Percentiles rank a stretch among this genome's conserved stretches.
Evolutionary conservation across 345 rosid species (phyloP).

Genomic region (Raphanus sativus): DNA sequence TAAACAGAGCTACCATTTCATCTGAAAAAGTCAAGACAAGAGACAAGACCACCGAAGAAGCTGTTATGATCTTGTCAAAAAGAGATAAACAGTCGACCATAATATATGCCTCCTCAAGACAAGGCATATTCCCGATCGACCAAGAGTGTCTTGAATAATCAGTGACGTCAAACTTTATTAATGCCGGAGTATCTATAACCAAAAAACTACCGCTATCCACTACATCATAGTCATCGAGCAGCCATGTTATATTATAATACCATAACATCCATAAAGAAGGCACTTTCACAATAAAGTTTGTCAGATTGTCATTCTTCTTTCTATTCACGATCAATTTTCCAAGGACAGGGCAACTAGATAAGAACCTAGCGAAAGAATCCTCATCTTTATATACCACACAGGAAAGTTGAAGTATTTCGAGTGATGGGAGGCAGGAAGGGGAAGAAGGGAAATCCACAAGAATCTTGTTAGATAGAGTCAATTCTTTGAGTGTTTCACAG

Average conservation of each 20-base stretch:
- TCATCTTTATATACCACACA: background rate
- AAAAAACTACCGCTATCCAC: background rate
- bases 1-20: background rate
- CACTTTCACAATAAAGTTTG: background rate
- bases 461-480: background rate
- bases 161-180: background rate
- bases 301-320: background rate
- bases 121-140: background rate
- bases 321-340: background rate
- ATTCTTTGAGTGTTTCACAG: too few species aligned
- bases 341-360: background rate
- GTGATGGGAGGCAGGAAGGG: background rate
- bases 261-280: background rate
- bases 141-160: background rate
- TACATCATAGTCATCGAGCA: background rate
- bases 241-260: background rate
- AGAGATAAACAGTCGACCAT: background rate
- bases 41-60: background rate
- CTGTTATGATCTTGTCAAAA: background rate
- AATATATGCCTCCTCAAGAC: background rate
- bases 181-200: background rate
- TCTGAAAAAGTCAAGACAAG: background rate
- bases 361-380: background rate
- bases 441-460: background rate
- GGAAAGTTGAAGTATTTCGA: background rate